Conservation (phyloP, 2,329 filamentous ascomycete genomes). For the Monosporascus ibericus region DNA sequence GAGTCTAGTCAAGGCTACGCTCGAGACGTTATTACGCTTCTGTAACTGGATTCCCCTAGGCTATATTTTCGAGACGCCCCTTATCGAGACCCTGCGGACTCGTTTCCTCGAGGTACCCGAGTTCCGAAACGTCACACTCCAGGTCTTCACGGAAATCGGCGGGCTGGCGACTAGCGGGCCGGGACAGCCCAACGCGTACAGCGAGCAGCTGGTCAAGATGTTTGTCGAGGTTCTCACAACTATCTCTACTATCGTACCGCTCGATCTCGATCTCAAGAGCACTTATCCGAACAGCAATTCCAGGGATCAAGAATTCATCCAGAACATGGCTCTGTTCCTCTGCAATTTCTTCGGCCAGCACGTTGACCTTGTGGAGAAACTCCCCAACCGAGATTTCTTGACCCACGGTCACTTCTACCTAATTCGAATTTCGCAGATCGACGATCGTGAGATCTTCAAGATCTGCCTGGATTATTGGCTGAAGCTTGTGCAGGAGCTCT, state of each 20-base stretch:
- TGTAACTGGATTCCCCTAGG: slow-evolving; percentile 98
- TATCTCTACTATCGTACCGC: slow-evolving; percentile 87
- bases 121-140: slow-evolving; percentile 93
- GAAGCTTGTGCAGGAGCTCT: slow-evolving; percentile 93
- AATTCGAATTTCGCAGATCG: slow-evolving; percentile 96
- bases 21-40: slow-evolving; percentile 92
- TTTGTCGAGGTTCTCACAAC: slow-evolving; percentile 94
- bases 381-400: slow-evolving; percentile 91
- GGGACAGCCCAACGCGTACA: slow-evolving; percentile 66
- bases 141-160: slow-evolving; percentile 95
- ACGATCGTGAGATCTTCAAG: slow-evolving; percentile 98
- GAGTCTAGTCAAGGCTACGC: slow-evolving; percentile 88
- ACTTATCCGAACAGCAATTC: slow-evolving; percentile 91
- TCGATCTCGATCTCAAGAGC: slow-evolving; percentile 81
- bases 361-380: slow-evolving; percentile 87
- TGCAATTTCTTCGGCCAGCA: slow-evolving; percentile 97
- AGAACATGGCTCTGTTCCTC: slow-evolving; percentile 91
- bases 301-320: slow-evolving; percentile 93
- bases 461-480: slow-evolving; percentile 99
- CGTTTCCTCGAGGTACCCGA: slow-evolving; percentile 90
- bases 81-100: slow-evolving; percentile 90
- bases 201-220: slow-evolving; percentile 96
- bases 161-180: slow-evolving; percentile 77
- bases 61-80: slow-evolving; percentile 95
- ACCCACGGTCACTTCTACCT: slow-evolving; percentile 97